Percentiles rank a stretch among this genome's conserved stretches.
These are phyloP conservation scores for Nasturtium officinale DNA, from an alignment of 345 rosid species.

Conservation along the genomic window DNA sequence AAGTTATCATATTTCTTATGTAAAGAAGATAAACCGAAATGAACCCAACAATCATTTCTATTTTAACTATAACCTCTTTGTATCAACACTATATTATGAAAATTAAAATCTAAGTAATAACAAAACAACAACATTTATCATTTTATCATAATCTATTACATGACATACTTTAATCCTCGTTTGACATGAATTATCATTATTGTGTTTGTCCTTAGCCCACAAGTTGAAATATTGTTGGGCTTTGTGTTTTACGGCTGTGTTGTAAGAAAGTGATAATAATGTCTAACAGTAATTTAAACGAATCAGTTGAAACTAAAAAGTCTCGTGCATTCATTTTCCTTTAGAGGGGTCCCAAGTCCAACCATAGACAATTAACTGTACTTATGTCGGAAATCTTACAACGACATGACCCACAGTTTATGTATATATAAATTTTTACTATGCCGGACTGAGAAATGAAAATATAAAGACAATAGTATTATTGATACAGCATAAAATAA, in stretches of 20 bases:
- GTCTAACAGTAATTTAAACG: not conserved
- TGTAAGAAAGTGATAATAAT: not conserved
- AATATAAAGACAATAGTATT: not conserved
- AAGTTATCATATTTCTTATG: not conserved
- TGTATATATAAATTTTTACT: not conserved
- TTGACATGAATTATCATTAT: not conserved
- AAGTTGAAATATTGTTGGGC: conserved; percentile 10
- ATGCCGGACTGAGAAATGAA: not conserved
- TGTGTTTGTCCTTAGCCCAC: conserved; percentile 6
- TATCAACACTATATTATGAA: not conserved
- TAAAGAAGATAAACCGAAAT: too few relatives aligned
- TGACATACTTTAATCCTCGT: too few relatives aligned
- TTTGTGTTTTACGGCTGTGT: not conserved
- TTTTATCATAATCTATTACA: too few relatives aligned
- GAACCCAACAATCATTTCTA: not conserved
- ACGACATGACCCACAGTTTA: conserved; percentile 15
- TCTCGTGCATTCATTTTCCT: conserved; percentile 29
- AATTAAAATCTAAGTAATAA: too few relatives aligned
- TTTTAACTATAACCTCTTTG: too few relatives aligned
- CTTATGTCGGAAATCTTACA: conserved; percentile 37
- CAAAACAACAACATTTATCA: too few relatives aligned
- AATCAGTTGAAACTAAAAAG: conserved; percentile 15
- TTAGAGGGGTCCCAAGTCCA: conserved; percentile 29
- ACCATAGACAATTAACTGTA: conserved; percentile 27
- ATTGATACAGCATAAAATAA: not conserved